Evolutionary conservation across 768 basidiomycete genomes (phyloP).

Genomic region (Calocybe gangraenosa): DNA sequence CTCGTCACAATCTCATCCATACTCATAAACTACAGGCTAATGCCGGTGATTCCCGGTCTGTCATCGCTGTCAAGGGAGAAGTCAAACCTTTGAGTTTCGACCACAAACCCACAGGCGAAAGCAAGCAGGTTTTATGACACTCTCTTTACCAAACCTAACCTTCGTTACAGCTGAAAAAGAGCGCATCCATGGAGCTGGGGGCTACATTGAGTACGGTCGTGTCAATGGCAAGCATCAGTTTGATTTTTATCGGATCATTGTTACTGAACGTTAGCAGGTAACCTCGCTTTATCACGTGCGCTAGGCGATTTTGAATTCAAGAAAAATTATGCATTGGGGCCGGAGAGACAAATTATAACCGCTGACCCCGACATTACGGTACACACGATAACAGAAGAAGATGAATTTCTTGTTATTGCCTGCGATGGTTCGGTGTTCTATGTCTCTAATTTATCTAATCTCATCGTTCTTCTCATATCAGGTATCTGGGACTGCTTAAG

Average conservation of each 20-base stretch:
- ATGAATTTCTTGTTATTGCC: conserved; percentile 95
- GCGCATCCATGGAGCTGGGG: conserved; percentile 87
- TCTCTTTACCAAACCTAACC: conserved; percentile 5
- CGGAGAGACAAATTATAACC: conserved; percentile 94
- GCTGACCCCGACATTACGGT: conserved; percentile 86
- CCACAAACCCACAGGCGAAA: conserved; percentile 89
- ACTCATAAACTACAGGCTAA: conserved; percentile 64
- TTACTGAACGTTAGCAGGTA: conserved; percentile 50
- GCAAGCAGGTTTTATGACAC: conserved; percentile 37
- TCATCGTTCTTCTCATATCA: conserved; percentile 25
- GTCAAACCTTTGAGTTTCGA: conserved; percentile 89
- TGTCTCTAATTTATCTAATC: conserved; percentile 1
- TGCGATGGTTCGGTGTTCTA: conserved; percentile 97
- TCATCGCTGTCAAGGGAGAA: conserved; percentile 79
- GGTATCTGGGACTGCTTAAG: conserved; percentile 98
- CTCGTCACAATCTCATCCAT: too few relatives aligned
- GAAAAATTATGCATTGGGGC: conserved; percentile 75
- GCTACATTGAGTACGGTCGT: conserved; percentile 93
- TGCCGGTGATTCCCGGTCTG: conserved; percentile 93
- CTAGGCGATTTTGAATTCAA: conserved; percentile 99
- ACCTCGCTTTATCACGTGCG: conserved; percentile 91
- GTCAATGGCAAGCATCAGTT: conserved; percentile 77
- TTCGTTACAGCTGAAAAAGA: conserved; percentile 63
- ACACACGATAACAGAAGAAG: conserved; percentile 81
- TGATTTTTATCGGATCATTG: not conserved